Base-by-base conservation (phyloP, 495 filamentous ascomycete genomes). In the Tuber brumale region DNA sequence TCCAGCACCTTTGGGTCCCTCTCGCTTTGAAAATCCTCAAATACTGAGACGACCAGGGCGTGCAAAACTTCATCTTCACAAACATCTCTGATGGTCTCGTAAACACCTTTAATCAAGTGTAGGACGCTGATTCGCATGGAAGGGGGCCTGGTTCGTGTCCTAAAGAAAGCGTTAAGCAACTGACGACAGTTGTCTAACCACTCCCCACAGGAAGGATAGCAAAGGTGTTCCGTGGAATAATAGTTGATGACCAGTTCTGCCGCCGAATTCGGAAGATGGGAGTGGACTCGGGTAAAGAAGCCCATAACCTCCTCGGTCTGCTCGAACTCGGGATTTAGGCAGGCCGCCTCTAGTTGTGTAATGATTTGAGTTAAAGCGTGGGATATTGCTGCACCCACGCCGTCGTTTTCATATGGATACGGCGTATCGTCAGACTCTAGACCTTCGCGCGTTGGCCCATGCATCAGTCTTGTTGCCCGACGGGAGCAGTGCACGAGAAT, bases 41-140 rank as follows among this genome's bases (percentile, higher is more conserved):
- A 79, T 45, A 89, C 81, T 14, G 84, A 83, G 42, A 84, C 72
- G 14, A 88, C 77, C 45, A 88, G 77, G 27, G 84, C 83, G 45
- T 85, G 76, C 6, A 87, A 71, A 43, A 81, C 77, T 21, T 86
- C 85, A 51, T 86, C 83, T 42, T 88, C 87, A 76, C 90, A 90
- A 19, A 92, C 89, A 72, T 93, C 91, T 69, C 89, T 89, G 48
- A 96, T 83, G 2, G 88, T 88, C 76, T 91, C 81, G 42, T 83
- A 83, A 41, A 83, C 81, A 69, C 80, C 81, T 66, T 80, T 83
- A 19, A 87, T 74, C 16, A 84, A 66, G n/a, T 75, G 76, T 12
- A 95, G 83, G 48, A 92, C 91, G 35, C 88, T 85, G 18, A 92
- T 85, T 23, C 94, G 91, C 74, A 93, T 88, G 57, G 89, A 86